These are phyloP conservation scores for Russula sp. DNA, from an alignment of 768 basidiomycete species.

Conservation along the genomic window DNA sequence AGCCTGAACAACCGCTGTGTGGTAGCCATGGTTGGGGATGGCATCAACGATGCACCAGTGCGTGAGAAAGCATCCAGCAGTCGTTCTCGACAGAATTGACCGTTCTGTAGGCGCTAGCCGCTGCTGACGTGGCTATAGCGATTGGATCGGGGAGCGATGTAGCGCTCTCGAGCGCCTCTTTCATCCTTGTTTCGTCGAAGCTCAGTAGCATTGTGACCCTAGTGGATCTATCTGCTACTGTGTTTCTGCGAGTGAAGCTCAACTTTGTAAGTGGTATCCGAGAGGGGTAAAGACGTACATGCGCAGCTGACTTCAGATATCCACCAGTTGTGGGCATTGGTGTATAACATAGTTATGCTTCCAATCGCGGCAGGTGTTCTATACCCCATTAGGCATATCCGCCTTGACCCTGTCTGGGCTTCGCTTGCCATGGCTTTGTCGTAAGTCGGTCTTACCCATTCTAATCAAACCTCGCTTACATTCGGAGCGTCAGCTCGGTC, in stretches of 20 bases:
- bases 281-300: neutral
- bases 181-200: slow-evolving; percentile 68
- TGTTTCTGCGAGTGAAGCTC: slow-evolving; percentile 64
- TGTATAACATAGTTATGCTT: slow-evolving; percentile 58
- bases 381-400: slow-evolving; percentile 61
- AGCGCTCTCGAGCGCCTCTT: slow-evolving; percentile 73
- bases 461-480: neutral
- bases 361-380: slow-evolving; percentile 77
- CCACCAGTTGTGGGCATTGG: slow-evolving; percentile 53
- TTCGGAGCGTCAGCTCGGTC: slow-evolving; percentile 39
- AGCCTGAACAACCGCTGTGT: slow-evolving; percentile 36
- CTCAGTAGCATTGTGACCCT: slow-evolving; percentile 55
- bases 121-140: slow-evolving; percentile 55
- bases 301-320: slow-evolving; percentile 8
- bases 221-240: slow-evolving; percentile 53
- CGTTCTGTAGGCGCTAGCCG: slow-evolving; percentile 42
- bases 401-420: slow-evolving; percentile 73
- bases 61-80: slow-evolving; percentile 17
- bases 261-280: slow-evolving; percentile 53
- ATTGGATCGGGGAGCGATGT: slow-evolving; percentile 66
- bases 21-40: slow-evolving; percentile 56
- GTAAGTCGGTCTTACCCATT: slow-evolving; percentile 31
- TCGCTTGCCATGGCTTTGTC: slow-evolving; percentile 77
- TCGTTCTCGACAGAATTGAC: slow-evolving; percentile 14
- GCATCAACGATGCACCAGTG: slow-evolving; percentile 57